Evolutionary conservation across 768 basidiomycete species (phyloP).

Genomic region (Phaeolepiota aurea): DNA sequence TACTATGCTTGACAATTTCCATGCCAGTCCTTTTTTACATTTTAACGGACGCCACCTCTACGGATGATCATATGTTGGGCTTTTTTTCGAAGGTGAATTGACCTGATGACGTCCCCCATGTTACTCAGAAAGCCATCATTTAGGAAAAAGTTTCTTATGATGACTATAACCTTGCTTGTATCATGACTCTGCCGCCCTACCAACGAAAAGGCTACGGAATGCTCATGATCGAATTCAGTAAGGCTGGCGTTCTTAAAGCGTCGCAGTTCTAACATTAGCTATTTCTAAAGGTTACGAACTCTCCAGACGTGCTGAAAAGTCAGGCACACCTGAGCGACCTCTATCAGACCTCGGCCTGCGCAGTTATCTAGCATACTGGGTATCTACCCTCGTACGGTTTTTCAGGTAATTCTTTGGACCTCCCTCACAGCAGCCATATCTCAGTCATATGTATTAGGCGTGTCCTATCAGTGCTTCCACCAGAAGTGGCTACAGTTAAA

Average conservation of each 20-base stretch:
- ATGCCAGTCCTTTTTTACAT: conserved; percentile 82
- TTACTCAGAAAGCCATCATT: neutral
- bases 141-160: conserved; percentile 96
- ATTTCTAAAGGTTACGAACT: conserved; percentile 75
- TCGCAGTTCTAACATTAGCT: neutral
- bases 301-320: conserved; percentile 67
- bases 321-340: conserved; percentile 92
- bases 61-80: conserved; percentile 72
- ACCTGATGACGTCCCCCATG: too few relatives aligned
- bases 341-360: conserved; percentile 88
- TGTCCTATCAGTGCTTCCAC: conserved; percentile 53
- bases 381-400: conserved; percentile 76
- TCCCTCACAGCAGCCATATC: neutral
- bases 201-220: conserved; percentile 88
- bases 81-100: conserved; percentile 64
- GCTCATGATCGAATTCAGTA: conserved; percentile 97
- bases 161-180: conserved; percentile 95
- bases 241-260: conserved; percentile 17
- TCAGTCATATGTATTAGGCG: conserved; percentile 23
- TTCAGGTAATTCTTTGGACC: conserved; percentile 42
- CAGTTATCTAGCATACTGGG: conserved; percentile 88
- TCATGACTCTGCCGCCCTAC: conserved; percentile 90
- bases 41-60: conserved; percentile 75
- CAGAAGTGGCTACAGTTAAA: conserved; percentile 36
- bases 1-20: conserved; percentile 1